Evolutionary conservation across 495 filamentous ascomycete genomes (phyloP), one percentile per base, ranked within the genome.

Genomic region (Darksidea phi): DNA sequence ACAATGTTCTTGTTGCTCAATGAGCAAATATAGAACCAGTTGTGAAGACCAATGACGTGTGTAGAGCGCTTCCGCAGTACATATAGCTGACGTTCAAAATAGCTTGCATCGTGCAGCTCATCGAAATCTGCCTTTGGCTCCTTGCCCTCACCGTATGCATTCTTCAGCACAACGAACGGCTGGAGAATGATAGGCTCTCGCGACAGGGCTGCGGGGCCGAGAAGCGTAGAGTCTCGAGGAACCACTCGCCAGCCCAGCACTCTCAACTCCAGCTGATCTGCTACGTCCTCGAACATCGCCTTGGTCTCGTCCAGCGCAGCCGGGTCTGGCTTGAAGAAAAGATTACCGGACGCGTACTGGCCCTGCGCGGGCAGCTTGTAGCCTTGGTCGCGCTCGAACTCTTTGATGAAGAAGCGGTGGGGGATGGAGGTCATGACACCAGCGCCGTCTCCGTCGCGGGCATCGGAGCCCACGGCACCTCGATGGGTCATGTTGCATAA

Each of bases 401-500:
- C 95, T 78, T 99, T 99, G 67, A 96, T 79, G 74, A 99, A 99
- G 76, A 99, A 99, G 74, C 86, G 95, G 80, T 99, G 94, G 15
- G 94, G 94, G 68, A 99, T 96, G 37, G 93, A 97, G 58, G 94
- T 97, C 94, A 99, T 99, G 65, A 97, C 92, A 80, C 94, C 94
- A 62, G 94, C 94, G 74, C 94, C 94, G 69, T 99, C 94, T 67
- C 94, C 94, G 74, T 99, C 94, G 75, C 94, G 88, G 56, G 90
- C 91, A 80, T 99, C 94, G 11, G 94, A 97, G 57, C 94, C 94
- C 69, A 99, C 94, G 55, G 94, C 94, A 78, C 94, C 94, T 72
- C 94, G 87, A 79, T 99, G 94, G 82, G 94, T 97, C 94, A 99
- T 99, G 81, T 99, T 99, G 79, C 95, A 99, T 57, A 99, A 85